Base-by-base conservation (phyloP, 2,329 filamentous ascomycete species). In the Elsinoe necatrix region DNA sequence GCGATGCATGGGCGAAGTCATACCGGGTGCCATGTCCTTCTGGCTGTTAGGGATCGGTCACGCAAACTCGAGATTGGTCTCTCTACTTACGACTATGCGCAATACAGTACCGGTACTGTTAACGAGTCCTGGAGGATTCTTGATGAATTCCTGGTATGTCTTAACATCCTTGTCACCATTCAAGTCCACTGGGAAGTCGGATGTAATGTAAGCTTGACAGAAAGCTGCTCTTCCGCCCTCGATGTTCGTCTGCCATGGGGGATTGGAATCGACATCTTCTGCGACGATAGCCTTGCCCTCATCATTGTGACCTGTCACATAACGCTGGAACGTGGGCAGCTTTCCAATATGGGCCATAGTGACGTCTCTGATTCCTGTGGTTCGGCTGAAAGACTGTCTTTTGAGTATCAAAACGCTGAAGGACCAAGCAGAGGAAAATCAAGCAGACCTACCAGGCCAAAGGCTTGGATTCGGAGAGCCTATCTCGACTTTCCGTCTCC, bases 191-290 rank as follows among this genome's bases (percentile, higher is more conserved):
- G 78, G 77, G 41, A 73, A 75, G 47, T 70, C 65, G 47, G 73
- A 71, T 3, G 79, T 76, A 6, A 74, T 73, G 66, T 80, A 81
- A 58, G 70, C 71, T 29, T 80, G 72, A 27, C 70, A 71, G 62
- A 80, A 80, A 2, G 67, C 66, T 14, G 73, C 74, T 27, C 72
- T 71, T 3, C 61, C 63, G 21, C 59, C 59, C 57, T 75, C 71
- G 34, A 70, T 65, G 55, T 67, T 66, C 25, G 65, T 54, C 52
- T 69, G 60, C 55, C 57, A 61, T 11, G 57, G 52, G 6, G 62
- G 62, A n/a, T 58, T 54, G 25, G 66, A 64, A 9, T 61, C 62
- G 6, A 65, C 54, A 3, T 58, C 47, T 9, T 59, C 48, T 4
- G 62, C 61, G 27, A 69, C 61, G 20, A 66, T 59, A 20, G 66